Evolutionary conservation across 768 basidiomycete genomes (phyloP), one percentile per base, ranked within the genome.

Genomic region (Saitozyma podzolica): DNA sequence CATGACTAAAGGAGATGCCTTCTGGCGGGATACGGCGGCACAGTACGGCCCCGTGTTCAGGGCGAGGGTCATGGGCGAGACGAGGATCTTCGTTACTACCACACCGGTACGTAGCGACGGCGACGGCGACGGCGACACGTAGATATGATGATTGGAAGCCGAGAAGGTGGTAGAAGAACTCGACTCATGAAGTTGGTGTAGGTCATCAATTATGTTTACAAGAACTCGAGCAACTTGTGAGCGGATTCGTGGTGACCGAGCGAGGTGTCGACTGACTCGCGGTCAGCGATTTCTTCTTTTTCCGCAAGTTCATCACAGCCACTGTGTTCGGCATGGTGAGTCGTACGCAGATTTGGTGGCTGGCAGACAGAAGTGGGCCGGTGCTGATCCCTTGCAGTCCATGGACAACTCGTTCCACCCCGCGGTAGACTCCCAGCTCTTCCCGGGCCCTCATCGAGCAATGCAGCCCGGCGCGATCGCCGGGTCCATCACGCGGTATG

Each of bases 141-240:
- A 47, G 45, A 11, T 11, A 11, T 47, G 45, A 47, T 17, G 2
- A 47, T 17, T 5, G 5, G 29, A 29, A 2, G 29, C 29, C 29
- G 29, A 29, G 29, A 29, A 5, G 29, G 29, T 29, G 29, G 29
- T 29, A 29, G 29, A 29, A n/a, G n/a, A 5, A 29, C 29, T n/a
- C n/a, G n/a, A 29, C 29, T 29, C 29, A 29, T 29, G 29, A 5
- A 2, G 2, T 29, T 29, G 7, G 14, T 7, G n/a, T 43, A 68
- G 61, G 51, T 65, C 50, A 71, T 71, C 47, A 20, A 39, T 7
- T 61, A 65, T 39, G 56, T 71, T 3, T 71, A 71, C 53, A 67
- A 64, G 56, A 43, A 60, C n/a, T 63, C 69, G 13, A 65, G 63
- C 51, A 59, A 58, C 29, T 68, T 63, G 66, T 71, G 43, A 57